phyloP scores from a whole-genome alignment of 495 filamentous ascomycete species.

The Podospora australis region DNA sequence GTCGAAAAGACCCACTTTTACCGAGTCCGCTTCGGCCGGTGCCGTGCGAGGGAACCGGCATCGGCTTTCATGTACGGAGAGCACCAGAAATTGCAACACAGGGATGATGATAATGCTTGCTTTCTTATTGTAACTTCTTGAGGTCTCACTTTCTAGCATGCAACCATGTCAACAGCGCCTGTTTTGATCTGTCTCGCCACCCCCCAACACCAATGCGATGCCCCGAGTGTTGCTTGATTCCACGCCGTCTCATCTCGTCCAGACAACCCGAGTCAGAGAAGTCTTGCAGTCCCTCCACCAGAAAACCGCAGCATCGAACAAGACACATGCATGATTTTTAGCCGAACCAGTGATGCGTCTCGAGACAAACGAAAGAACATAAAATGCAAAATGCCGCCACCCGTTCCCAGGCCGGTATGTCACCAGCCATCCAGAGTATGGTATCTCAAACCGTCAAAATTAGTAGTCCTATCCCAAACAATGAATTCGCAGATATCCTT shows the following conservation, averaged over 20 bases:
- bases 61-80: background rate
- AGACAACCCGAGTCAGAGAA: background rate
- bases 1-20: no score
- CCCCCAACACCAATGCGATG: no score
- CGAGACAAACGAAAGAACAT: background rate
- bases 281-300: background rate
- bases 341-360: constrained; percentile 8
- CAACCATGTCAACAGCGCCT: no score
- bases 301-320: background rate
- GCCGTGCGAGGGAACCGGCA: constrained; percentile 4
- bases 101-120: background rate
- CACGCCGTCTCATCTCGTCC: no score
- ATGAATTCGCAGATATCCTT: background rate
- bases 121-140: no score
- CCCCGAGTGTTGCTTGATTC: no score
- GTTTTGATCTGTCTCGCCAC: no score
- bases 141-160: no score
- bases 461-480: background rate
- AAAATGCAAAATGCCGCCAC: background rate
- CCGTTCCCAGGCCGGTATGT: background rate
- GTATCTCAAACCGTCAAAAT: background rate
- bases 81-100: background rate
- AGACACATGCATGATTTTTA: constrained; percentile 5
- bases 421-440: background rate
- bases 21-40: constrained; percentile 9